These are phyloP conservation scores for Tulasnella sp. DNA, from an alignment of 768 basidiomycete genomes.

Conservation along the genomic window DNA sequence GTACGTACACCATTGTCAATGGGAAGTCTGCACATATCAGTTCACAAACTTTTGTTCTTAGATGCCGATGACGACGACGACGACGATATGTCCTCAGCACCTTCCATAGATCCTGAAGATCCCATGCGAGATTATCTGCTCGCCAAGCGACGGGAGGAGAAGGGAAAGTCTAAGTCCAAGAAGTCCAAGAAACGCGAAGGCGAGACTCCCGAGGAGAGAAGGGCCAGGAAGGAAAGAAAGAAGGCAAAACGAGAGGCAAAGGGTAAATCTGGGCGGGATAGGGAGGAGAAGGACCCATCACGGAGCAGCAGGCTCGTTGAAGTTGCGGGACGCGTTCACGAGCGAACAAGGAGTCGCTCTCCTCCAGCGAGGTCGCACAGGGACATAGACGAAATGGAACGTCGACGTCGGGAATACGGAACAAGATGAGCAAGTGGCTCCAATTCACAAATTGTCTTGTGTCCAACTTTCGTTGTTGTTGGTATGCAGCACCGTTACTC, in stretches of 20 bases:
- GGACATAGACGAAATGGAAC: background rate
- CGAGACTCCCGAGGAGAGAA: constrained; percentile 71
- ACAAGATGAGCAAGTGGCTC: background rate
- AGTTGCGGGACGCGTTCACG: background rate
- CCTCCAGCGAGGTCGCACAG: constrained; percentile 12
- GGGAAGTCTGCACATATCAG: background rate
- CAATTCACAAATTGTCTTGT: too few species aligned
- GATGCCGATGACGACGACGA: constrained; percentile 35
- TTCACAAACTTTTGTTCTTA: constrained; percentile 22
- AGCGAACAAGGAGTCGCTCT: constrained; percentile 1
- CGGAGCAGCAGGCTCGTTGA: background rate
- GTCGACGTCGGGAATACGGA: too few species aligned
- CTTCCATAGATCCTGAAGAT: constrained; percentile 86
- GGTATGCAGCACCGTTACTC: too few species aligned
- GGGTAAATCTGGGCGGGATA: background rate
- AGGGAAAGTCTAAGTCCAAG: constrained; percentile 35
- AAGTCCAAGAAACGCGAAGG: constrained; percentile 47
- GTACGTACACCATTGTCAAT: constrained; percentile 31
- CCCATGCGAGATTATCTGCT: constrained; percentile 94
- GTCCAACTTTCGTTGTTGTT: too few species aligned
- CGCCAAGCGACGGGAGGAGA: constrained; percentile 60
- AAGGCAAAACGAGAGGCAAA: constrained; percentile 30
- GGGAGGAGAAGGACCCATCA: background rate
- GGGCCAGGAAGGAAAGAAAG: constrained; percentile 62
- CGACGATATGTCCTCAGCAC: constrained; percentile 53